A percentile compares a stretch with the other conserved stretches of the same genome.
Conservation (phyloP, 225 moss, liverwort and hornwort species). For the Lunularia cruciata region DNA sequence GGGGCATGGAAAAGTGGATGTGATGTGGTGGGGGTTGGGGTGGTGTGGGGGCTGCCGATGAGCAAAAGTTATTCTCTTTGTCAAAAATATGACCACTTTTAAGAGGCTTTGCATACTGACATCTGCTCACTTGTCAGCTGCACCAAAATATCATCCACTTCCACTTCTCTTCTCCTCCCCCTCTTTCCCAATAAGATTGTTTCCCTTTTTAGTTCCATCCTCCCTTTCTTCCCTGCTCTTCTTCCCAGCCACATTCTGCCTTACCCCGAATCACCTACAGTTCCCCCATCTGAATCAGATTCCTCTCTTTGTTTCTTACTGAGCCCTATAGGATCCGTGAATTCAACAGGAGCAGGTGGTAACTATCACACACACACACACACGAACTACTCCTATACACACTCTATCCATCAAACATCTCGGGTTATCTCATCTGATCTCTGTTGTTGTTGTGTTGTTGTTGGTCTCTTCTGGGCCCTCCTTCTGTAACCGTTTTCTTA, state of each 20-base stretch:
- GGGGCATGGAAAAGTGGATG: constrained; percentile 16
- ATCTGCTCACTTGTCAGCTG: neutral
- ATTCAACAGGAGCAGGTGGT: neutral
- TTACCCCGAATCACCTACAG: too few relatives aligned
- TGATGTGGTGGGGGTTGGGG: neutral
- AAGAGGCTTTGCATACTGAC: constrained; percentile 7
- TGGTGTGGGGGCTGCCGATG: neutral
- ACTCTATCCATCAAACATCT: too few relatives aligned
- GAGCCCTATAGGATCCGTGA: neutral
- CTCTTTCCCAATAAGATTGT: neutral
- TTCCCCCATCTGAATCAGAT: too few relatives aligned
- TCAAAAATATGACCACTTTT: constrained; percentile 10
- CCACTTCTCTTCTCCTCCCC: neutral
- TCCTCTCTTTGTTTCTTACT: neutral
- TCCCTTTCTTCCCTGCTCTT: neutral
- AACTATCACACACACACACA: too few relatives aligned
- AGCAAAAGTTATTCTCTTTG: constrained; percentile 14
- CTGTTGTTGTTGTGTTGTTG: too few relatives aligned
- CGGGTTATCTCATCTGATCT: too few relatives aligned
- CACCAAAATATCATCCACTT: neutral
- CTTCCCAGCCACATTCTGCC: neutral
- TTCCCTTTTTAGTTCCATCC: neutral
- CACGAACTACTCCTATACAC: too few relatives aligned
- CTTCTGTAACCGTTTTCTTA: constrained; percentile 15
- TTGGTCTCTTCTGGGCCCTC: neutral